Evolutionary conservation across 2,329 filamentous ascomycete genomes (phyloP).

Genomic region (Didymella exigua): DNA sequence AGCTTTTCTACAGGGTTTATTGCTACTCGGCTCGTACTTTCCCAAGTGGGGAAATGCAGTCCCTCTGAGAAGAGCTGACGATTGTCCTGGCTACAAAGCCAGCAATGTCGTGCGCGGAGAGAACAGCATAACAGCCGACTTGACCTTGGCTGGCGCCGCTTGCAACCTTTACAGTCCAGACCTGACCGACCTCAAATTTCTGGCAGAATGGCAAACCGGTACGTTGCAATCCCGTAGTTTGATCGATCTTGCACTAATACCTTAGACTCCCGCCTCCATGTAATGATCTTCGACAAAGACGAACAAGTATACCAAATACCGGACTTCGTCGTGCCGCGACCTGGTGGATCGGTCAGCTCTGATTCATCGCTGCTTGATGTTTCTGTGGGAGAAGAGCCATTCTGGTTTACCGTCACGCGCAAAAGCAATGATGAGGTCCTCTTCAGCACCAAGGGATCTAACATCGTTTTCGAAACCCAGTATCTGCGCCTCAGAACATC

Average conservation of each 20-base stretch:
- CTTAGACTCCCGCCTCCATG: conserved; percentile 68
- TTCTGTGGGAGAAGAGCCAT: conserved; percentile 61
- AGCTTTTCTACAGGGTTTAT: conserved; percentile 29
- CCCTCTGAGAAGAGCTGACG: conserved; percentile 29
- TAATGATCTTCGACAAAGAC: conserved; percentile 72
- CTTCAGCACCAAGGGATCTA: conserved; percentile 71
- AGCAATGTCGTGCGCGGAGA: conserved; percentile 60
- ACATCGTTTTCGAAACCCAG: conserved; percentile 75
- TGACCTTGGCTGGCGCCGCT: conserved; percentile 70
- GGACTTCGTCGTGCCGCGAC: conserved; percentile 70
- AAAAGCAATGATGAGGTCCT: conserved; percentile 63
- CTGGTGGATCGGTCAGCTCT: conserved; percentile 44
- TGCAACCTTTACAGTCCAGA: conserved; percentile 66
- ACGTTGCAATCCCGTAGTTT: not conserved
- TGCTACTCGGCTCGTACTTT: conserved; percentile 32
- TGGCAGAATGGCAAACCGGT: conserved; percentile 67
- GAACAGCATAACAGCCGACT: conserved; percentile 67
- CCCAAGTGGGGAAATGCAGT: conserved; percentile 28
- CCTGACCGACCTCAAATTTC: conserved; percentile 59
- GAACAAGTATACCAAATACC: conserved; percentile 77
- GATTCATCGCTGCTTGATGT: conserved; percentile 58
- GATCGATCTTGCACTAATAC: conserved; percentile 1
- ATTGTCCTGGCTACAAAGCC: conserved; percentile 71
- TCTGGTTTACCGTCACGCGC: conserved; percentile 69
- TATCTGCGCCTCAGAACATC: conserved; percentile 74